phyloP scores from a whole-genome alignment of 2,329 filamentous ascomycete species.

The Arachnopeziza araneosa region DNA sequence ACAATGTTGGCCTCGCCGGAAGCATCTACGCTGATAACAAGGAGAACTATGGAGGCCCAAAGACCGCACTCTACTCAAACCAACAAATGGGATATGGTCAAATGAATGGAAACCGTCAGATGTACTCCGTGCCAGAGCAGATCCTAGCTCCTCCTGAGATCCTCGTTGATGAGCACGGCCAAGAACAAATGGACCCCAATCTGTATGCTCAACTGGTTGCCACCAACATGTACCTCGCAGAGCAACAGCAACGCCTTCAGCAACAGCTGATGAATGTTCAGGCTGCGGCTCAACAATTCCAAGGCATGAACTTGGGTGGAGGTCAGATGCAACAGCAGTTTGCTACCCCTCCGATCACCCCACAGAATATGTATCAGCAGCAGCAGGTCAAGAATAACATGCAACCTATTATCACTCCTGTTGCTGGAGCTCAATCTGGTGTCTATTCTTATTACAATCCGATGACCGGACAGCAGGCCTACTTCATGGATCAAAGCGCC shows the following conservation, averaged over 20 bases:
- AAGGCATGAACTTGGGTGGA: conserved; percentile 63
- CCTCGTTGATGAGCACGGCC: conserved; percentile 62
- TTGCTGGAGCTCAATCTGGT: conserved; percentile 63
- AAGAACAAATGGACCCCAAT: conserved; percentile 75
- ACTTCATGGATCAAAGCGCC: conserved; percentile 50
- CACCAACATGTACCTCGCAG: conserved; percentile 85
- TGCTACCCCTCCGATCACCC: conserved; percentile 44
- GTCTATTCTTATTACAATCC: conserved; percentile 82
- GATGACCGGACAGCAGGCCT: conserved; percentile 75
- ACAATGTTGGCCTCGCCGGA: conserved; percentile 23
- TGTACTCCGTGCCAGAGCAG: conserved; percentile 75
- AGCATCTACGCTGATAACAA: conserved; percentile 32
- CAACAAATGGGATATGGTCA: conserved; percentile 36
- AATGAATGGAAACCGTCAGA: conserved; percentile 44
- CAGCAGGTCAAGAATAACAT: conserved; percentile 31
- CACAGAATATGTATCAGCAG: conserved; percentile 46
- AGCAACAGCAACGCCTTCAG: conserved; percentile 91
- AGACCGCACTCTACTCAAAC: conserved; percentile 26
- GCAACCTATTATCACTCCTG: conserved; percentile 41
- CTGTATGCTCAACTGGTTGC: conserved; percentile 84
- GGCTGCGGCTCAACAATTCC: conserved; percentile 75
- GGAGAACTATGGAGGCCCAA: conserved; percentile 29
- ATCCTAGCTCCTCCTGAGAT: conserved; percentile 79
- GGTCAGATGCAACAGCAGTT: conserved; percentile 42
- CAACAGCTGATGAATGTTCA: conserved; percentile 86